Base-by-base conservation (phyloP, 2,329 filamentous ascomycete genomes). In the Macrophomina phaseolina region DNA sequence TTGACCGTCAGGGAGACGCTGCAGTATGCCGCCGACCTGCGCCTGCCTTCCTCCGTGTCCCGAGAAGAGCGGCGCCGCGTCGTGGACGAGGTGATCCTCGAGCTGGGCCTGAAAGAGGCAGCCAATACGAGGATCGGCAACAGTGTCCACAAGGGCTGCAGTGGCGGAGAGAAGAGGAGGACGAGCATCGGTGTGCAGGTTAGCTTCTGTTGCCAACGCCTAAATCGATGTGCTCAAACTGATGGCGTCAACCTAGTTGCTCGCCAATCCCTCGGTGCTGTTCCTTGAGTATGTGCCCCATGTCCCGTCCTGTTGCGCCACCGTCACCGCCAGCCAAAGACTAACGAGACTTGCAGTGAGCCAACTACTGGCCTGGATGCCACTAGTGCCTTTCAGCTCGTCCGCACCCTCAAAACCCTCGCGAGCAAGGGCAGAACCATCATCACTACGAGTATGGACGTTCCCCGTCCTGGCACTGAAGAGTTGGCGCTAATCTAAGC, bases 291-390 rank as follows among this genome's bases (percentile, higher is more conserved):
- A 61, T 53, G 64, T 30, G 23, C 30, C 58, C 45, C 12, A 28
- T n/a, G 18, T 64, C 46, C 46, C 34, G 60, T 51, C 45, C 32
- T 23, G 23, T 51, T 23, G n/a, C 38, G 61, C 28, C 42, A 23
- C 40, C n/a, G 18, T 46, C n/a, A 38, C 23, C 2, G 14, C 16
- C 30, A 3, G 9, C 14, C 12, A 4, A 36, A 48, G 14, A 40
- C 65, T 67, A 52, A 67, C 11, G 9, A 16, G 49, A 52, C 11
- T 46, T 11, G 6, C 65, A 67, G 65, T 72, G 91, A 94, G 72
- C 91, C 91, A 0, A 94, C 91, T 0, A 93, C 91, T 1, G 90
- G 90, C 0, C 82, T 94, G 7, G 91, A 94, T 78, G 90, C 91
- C 0, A 92, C 90, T 1, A 92, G 89, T 73, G 91, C 91, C 0